Percentiles rank a stretch among this genome's conserved stretches.
Conservation (phyloP, 805 yeast genomes). For the Kuraishia borneana region DNA sequence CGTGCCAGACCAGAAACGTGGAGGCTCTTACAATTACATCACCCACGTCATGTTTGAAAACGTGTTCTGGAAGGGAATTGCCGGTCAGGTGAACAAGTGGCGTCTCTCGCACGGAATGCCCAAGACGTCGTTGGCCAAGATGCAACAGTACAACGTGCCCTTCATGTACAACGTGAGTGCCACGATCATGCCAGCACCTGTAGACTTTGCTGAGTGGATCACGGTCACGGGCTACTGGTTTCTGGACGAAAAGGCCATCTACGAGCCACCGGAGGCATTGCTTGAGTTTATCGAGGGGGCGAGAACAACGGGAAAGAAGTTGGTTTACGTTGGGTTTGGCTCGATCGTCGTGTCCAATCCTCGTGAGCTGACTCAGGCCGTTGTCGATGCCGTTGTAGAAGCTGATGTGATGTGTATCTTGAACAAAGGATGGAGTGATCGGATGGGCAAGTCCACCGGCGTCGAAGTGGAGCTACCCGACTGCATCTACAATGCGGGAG, state of each 20-base stretch:
- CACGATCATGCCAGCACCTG: slow-evolving; percentile 79
- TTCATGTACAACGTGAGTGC: slow-evolving; percentile 87
- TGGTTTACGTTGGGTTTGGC: slow-evolving; percentile 92
- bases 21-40: slow-evolving; percentile 86
- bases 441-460: slow-evolving; percentile 33
- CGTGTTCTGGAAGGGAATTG: slow-evolving; percentile 86
- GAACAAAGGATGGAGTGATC: slow-evolving; percentile 92
- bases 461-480: slow-evolving; percentile 46
- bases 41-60: slow-evolving; percentile 91
- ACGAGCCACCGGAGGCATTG: slow-evolving; percentile 51
- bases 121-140: slow-evolving; percentile 53
- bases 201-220: slow-evolving; percentile 94
- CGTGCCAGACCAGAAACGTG: slow-evolving; percentile 87
- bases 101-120: slow-evolving; percentile 55
- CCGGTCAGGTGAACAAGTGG: slow-evolving; percentile 84
- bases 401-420: slow-evolving; percentile 81
- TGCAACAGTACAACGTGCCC: slow-evolving; percentile 77
- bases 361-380: slow-evolving; percentile 60
- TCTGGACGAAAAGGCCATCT: slow-evolving; percentile 51
- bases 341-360: slow-evolving; percentile 88
- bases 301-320: slow-evolving; percentile 42
- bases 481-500: slow-evolving; percentile 57
- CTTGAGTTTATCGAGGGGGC: slow-evolving; percentile 54
- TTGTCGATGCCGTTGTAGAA: slow-evolving; percentile 64
- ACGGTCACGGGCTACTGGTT: slow-evolving; percentile 95